phyloP scores from a whole-genome alignment of 768 basidiomycete genomes.

The Tephrocybe sp. region DNA sequence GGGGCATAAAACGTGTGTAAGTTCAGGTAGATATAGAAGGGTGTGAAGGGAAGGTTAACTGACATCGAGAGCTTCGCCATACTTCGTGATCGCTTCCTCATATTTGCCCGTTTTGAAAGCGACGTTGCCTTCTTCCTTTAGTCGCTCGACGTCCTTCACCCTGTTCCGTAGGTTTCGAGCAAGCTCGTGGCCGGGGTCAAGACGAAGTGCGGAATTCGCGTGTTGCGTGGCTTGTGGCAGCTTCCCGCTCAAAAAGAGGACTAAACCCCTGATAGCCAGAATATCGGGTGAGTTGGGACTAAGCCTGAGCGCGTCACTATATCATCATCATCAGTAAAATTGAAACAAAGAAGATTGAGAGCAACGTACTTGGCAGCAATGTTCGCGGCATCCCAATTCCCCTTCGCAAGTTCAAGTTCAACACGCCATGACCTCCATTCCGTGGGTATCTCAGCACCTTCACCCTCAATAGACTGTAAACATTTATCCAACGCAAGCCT shows the following conservation, averaged over 20 bases:
- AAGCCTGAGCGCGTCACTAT: conserved; percentile 71
- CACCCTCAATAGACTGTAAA: conserved; percentile 66
- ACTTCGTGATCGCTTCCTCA: conserved; percentile 64
- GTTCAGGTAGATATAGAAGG: background rate
- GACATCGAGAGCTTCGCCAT: conserved; percentile 71
- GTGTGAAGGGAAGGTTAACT: conserved; percentile 13
- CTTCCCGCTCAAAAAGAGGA: conserved; percentile 72
- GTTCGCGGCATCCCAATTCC: conserved; percentile 72
- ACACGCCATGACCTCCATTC: conserved; percentile 82
- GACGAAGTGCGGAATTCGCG: conserved; percentile 62
- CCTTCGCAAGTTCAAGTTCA: conserved; percentile 71
- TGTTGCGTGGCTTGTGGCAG: conserved; percentile 73
- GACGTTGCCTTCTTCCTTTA: conserved; percentile 83
- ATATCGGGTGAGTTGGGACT: conserved; percentile 77
- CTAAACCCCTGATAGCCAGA: conserved; percentile 71
- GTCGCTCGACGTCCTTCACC: conserved; percentile 75
- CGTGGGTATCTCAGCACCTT: conserved; percentile 70
- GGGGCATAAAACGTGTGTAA: background rate
- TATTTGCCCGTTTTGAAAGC: conserved; percentile 65
- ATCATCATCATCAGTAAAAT: conserved; percentile 1
- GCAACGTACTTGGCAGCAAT: conserved; percentile 71
- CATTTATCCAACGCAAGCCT: conserved; percentile 80
- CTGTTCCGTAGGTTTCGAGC: conserved; percentile 73
- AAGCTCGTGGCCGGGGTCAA: conserved; percentile 73
- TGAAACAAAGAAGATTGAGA: conserved; percentile 5